Percentiles rank a stretch among this genome's conserved stretches.
phyloP scores from a whole-genome alignment of 768 basidiomycete genomes.

The Hortiboletus flavorubellus region DNA sequence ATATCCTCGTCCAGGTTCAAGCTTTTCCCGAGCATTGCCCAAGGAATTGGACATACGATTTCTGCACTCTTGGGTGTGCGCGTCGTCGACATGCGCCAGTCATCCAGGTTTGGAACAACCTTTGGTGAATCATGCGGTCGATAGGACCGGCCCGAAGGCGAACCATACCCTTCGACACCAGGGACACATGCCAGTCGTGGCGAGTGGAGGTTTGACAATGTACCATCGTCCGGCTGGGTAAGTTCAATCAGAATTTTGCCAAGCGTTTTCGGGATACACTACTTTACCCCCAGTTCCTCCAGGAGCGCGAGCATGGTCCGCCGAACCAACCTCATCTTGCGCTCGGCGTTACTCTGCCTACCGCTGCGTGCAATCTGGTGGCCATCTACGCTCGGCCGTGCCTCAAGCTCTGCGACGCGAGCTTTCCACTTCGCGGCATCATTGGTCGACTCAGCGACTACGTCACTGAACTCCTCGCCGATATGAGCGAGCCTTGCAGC shows the following conservation, averaged over 20 bases:
- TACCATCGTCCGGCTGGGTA: slow-evolving; percentile 21
- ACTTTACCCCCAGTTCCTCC: slow-evolving; percentile 38
- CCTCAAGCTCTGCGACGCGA: slow-evolving; percentile 40
- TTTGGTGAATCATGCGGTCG: slow-evolving; percentile 6
- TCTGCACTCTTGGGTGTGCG: slow-evolving; percentile 36
- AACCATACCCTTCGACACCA: not conserved
- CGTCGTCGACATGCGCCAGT: slow-evolving; percentile 42
- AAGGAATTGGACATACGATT: slow-evolving; percentile 32
- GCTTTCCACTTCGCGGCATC: slow-evolving; percentile 20
- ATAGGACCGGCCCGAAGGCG: slow-evolving; percentile 8
- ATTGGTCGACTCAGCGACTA: slow-evolving; percentile 18
- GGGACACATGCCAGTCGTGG: slow-evolving; percentile 3
- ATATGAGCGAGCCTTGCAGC: slow-evolving; percentile 26
- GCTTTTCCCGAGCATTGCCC: slow-evolving; percentile 21
- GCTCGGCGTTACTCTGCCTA: slow-evolving; percentile 34
- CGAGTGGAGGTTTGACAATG: slow-evolving; percentile 9
- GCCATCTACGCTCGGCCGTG: slow-evolving; percentile 18
- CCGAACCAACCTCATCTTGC: slow-evolving; percentile 32
- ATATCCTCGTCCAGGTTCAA: slow-evolving; percentile 38
- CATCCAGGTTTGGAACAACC: slow-evolving; percentile 10
- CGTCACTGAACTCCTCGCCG: slow-evolving; percentile 30
- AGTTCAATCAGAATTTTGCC: not conserved
- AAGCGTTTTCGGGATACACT: not conserved
- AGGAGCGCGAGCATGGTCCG: slow-evolving; percentile 43
- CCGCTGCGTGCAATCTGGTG: slow-evolving; percentile 29